A percentile compares a stretch with the other conserved stretches of the same genome.
Evolutionary conservation across 2,329 filamentous ascomycete genomes (phyloP).

Genomic region (Trichoderma asperellum): DNA sequence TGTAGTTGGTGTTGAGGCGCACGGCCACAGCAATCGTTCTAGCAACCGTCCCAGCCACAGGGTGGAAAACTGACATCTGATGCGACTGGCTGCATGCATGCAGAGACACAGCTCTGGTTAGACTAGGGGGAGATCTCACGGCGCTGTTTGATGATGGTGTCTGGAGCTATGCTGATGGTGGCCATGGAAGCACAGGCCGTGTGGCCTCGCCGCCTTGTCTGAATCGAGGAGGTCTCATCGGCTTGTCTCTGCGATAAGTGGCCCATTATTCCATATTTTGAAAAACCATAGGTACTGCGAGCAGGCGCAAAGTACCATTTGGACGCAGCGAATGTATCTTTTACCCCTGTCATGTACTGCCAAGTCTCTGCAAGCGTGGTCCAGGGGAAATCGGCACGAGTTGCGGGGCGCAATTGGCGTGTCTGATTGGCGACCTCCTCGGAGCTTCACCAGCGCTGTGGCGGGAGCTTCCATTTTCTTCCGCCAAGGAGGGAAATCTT

Average conservation of each 20-base stretch:
- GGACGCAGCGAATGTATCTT: constrained; percentile 5
- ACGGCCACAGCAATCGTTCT: constrained; percentile 3
- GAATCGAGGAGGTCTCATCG: constrained; percentile 25
- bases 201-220: constrained; percentile 16
- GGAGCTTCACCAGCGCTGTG: constrained; percentile 23
- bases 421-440: constrained; percentile 24
- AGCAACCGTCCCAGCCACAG: constrained; percentile 8
- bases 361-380: constrained; percentile 23
- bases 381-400: constrained; percentile 30
- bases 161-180: neutral
- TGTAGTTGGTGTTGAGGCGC: neutral
- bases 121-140: constrained; percentile 6
- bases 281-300: neutral
- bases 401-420: constrained; percentile 30
- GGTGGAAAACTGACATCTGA: neutral
- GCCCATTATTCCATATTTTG: neutral
- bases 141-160: neutral
- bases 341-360: constrained; percentile 23
- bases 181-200: neutral
- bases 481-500: constrained; percentile 5
- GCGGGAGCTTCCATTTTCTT: constrained; percentile 27
- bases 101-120: neutral
- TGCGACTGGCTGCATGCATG: constrained; percentile 9
- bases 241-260: constrained; percentile 10
- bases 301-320: neutral